Evolutionary conservation across 106 monocot species (phyloP), one percentile per base, ranked within the genome.

Genomic region (Platanthera guangdongensis): DNA sequence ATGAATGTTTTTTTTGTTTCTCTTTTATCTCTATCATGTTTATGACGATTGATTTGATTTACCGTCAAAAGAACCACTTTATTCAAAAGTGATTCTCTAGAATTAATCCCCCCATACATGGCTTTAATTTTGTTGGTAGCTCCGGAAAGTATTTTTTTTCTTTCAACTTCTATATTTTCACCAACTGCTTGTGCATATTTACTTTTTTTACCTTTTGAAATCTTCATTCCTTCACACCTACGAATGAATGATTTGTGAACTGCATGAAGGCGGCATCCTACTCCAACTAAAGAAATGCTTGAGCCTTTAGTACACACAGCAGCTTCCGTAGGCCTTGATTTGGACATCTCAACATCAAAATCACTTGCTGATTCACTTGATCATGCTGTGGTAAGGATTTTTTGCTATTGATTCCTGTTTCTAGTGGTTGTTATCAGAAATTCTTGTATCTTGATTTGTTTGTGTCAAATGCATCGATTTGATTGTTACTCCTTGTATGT

Each of bases 281-380:
- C 57, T 68, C 97, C 97, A 57, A 99, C 97, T 0, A 99, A 99
- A 50, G 94, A 99, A 74, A 99, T 99, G 97, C 87, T 99, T 59
- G 97, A 99, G 81, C 97, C 97, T 72, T 83, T 99, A 71, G 52
- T 99, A 52, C 92, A 86, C 1, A 99, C 88, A 16, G 91, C 94
- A 75, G 85, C 86, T 83, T 84, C 97, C 80, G 84, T 99, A 74
- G 94, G 94, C 72, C 76, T 99, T 51, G 83, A 85, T 79, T 87
- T 99, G 82, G 91, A 99, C 80, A 75, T 86, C 51, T 99, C 97
- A 79, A 89, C 93, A 78, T 99, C 97, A 51, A 99, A 99, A 82
- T 88, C 91, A 49, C 79, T 99, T 39, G 97, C 97, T 75, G 92
- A 99, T 84, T 99, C 97, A 32, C 94, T 99, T 85, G 94, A 99